These are phyloP conservation scores for Monosporascus cannonballus DNA, from an alignment of 2,329 filamentous ascomycete genomes.

Conservation along the genomic window DNA sequence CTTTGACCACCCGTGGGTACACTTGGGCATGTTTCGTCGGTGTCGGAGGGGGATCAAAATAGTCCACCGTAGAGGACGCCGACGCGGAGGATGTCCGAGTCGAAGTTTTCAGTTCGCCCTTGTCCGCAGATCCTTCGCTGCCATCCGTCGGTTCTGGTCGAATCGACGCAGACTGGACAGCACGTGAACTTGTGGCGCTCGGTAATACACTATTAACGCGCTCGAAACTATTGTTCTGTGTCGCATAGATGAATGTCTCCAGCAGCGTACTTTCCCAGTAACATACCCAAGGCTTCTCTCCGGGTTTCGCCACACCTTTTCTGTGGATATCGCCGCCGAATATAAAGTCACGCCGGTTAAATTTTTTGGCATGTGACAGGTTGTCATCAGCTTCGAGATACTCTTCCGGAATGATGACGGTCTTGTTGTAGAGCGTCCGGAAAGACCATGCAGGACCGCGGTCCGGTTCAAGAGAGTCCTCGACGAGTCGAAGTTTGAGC, in stretches of 20 bases:
- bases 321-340: slow-evolving; percentile 28
- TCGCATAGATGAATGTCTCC: slow-evolving; percentile 52
- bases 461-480: slow-evolving; percentile 40
- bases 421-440: slow-evolving; percentile 48
- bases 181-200: slow-evolving; percentile 3
- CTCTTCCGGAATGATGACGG: slow-evolving; percentile 44
- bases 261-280: slow-evolving; percentile 50
- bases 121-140: background rate
- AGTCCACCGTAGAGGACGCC: slow-evolving; percentile 3
- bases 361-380: background rate
- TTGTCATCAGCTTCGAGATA: slow-evolving; percentile 20
- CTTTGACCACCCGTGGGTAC: slow-evolving; percentile 49
- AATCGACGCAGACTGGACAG: slow-evolving; percentile 6
- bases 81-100: slow-evolving; percentile 7
- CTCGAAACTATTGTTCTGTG: slow-evolving; percentile 40
- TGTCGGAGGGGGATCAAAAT: slow-evolving; percentile 8
- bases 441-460: slow-evolving; percentile 53
- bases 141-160: background rate
- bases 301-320: slow-evolving; percentile 34
- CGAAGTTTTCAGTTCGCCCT: slow-evolving; percentile 1
- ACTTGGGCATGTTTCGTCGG: slow-evolving; percentile 18
- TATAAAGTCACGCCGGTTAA: slow-evolving; percentile 19
- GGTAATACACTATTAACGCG: slow-evolving; percentile 1
- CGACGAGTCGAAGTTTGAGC: slow-evolving; percentile 41
- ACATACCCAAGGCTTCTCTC: slow-evolving; percentile 54